A percentile compares a stretch with the other conserved stretches of the same genome.
phyloP scores from a whole-genome alignment of 129 eudicot genomes.

The Centella asiatica region DNA sequence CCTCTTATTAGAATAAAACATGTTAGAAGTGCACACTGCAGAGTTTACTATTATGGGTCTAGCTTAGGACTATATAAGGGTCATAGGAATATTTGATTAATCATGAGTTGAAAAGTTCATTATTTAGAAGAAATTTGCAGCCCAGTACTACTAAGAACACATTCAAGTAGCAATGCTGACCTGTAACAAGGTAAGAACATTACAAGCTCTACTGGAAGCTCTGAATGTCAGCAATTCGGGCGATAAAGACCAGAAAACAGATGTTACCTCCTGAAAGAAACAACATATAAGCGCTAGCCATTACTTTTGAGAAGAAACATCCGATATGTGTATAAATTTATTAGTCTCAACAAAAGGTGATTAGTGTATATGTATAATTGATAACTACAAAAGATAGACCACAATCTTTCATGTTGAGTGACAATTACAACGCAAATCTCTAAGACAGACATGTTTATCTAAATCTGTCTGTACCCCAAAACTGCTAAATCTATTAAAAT shows the following conservation, averaged over 20 bases:
- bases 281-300: not conserved
- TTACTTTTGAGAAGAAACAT: not conserved
- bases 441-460: too few relatives aligned
- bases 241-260: constrained; percentile 25
- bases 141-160: not conserved
- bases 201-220: constrained; percentile 35
- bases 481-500: too few relatives aligned
- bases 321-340: not conserved
- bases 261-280: constrained; percentile 32
- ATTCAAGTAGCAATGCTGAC: not conserved
- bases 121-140: not conserved
- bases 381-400: not conserved
- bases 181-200: constrained; percentile 35
- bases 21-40: not conserved
- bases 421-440: not conserved
- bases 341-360: not conserved
- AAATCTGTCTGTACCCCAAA: too few relatives aligned
- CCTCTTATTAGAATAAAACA: too few relatives aligned
- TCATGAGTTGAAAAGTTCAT: not conserved
- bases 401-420: too few relatives aligned
- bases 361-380: not conserved
- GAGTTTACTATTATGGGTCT: too few relatives aligned
- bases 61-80: not conserved
- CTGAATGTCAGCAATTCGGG: constrained; percentile 25
- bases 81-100: not conserved